Percentiles rank a stretch among this genome's conserved stretches.
These are phyloP conservation scores for Fomitopsis schrenkii DNA, from an alignment of 1,284 basidiomycete species.

Conservation along the genomic window DNA sequence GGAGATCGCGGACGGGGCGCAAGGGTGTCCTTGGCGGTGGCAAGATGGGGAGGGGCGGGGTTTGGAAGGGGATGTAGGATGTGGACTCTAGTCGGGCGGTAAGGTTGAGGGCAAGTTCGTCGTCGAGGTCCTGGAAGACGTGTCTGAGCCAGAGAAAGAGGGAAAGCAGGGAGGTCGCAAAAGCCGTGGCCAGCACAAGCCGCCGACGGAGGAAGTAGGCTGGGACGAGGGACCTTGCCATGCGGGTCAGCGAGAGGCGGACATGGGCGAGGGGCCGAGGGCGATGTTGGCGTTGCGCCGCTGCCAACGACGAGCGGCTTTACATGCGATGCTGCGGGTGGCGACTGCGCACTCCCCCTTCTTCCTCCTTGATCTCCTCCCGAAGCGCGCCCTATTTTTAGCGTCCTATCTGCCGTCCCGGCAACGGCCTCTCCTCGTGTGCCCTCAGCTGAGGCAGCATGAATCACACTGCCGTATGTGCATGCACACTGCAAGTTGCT, in stretches of 20 bases:
- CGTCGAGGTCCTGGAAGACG: constrained; percentile 11
- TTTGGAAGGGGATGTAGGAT: constrained; percentile 5
- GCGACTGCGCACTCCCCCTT: background rate
- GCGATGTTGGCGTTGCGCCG: background rate
- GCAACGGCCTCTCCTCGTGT: too few relatives aligned
- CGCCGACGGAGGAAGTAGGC: constrained; percentile 12
- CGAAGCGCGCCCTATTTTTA: too few relatives aligned
- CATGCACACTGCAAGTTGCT: too few relatives aligned
- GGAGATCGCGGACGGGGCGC: constrained; percentile 20
- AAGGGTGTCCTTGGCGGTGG: constrained; percentile 6
- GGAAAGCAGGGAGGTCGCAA: constrained; percentile 15
- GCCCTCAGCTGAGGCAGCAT: too few relatives aligned
- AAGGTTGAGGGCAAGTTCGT: background rate
- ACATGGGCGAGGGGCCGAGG: background rate
- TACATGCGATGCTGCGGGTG: background rate
- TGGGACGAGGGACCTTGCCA: background rate
- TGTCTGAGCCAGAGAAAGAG: constrained; percentile 17
- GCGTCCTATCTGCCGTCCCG: too few relatives aligned
- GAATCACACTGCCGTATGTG: too few relatives aligned
- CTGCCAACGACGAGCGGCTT: background rate
- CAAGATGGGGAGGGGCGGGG: background rate
- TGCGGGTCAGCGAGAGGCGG: background rate
- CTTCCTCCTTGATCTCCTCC: too few relatives aligned
- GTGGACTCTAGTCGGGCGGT: constrained; percentile 6
- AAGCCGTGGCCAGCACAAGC: constrained; percentile 16